Conservation (phyloP, 306 rosid species). For the Styphnolobium japonicum region DNA sequence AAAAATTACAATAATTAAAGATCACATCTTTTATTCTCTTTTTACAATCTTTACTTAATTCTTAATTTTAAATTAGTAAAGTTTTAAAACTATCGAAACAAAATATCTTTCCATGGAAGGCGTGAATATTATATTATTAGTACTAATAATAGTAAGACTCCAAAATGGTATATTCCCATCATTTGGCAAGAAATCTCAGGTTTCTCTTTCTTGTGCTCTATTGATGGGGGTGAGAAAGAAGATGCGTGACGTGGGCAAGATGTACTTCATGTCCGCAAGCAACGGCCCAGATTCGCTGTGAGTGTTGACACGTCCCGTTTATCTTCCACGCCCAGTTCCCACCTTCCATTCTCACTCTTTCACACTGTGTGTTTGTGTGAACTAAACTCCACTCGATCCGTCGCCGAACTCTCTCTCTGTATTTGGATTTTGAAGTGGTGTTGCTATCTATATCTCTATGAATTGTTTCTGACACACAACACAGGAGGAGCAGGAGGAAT, state of each 20-base stretch:
- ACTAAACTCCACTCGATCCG: background rate
- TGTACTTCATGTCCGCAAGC: conserved; percentile 33
- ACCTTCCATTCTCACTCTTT: conserved; percentile 31
- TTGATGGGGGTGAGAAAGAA: no score
- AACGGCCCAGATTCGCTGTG: conserved; percentile 60
- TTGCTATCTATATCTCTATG: background rate
- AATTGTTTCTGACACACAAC: background rate
- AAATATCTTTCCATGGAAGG: background rate
- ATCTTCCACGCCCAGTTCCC: conserved; percentile 31
- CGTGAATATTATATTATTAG: background rate
- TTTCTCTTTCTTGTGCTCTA: no score
- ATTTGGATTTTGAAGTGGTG: background rate
- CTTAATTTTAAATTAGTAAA: background rate
- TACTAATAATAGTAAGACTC: background rate
- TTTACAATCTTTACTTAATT: background rate
- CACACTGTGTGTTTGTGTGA: background rate
- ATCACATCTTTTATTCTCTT: background rate
- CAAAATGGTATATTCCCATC: background rate
- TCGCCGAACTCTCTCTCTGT: background rate
- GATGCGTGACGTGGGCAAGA: conserved; percentile 35
- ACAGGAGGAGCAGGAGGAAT: background rate
- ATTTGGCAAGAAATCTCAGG: no score
- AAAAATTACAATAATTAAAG: background rate
- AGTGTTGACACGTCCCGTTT: conserved; percentile 35
- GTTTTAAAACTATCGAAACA: background rate